Evolutionary conservation across 225 moss, liverwort and hornwort genomes (phyloP).

Genomic region (Climacium dendroides): DNA sequence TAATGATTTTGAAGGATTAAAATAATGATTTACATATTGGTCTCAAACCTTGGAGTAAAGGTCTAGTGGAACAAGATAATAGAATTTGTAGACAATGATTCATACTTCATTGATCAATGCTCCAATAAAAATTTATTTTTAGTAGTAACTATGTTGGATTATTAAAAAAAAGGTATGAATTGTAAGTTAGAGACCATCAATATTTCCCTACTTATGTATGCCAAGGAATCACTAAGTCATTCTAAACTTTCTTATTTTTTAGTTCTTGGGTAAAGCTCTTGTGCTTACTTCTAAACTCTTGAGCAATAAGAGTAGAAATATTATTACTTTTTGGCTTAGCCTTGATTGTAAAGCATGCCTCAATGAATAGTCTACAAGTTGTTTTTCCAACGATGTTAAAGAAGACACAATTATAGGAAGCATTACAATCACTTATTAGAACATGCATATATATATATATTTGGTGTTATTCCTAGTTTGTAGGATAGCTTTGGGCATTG

Average conservation of each 20-base stretch:
- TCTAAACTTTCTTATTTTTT: neutral
- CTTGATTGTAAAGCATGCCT: too few species aligned
- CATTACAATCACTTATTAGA: too few species aligned
- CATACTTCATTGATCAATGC: neutral
- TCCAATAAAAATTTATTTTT: neutral
- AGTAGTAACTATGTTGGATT: neutral
- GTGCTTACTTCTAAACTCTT: too few species aligned
- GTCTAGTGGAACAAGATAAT: neutral
- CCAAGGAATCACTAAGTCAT: neutral
- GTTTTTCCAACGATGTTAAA: too few species aligned
- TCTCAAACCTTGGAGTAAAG: neutral
- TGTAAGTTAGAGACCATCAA: neutral
- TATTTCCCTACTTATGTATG: neutral
- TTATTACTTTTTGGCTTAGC: too few species aligned
- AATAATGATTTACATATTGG: neutral
- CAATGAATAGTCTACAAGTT: too few species aligned
- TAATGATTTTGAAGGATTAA: neutral
- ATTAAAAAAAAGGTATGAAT: neutral
- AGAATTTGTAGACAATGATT: neutral
- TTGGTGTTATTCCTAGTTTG: too few species aligned
- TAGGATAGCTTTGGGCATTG: too few species aligned
- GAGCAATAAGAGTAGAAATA: too few species aligned
- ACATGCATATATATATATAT: too few species aligned
- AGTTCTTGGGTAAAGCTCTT: neutral
- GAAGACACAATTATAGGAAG: too few species aligned